Base-by-base conservation (phyloP, 805 yeast genomes). In the Saccharomycodes ludwigii region DNA sequence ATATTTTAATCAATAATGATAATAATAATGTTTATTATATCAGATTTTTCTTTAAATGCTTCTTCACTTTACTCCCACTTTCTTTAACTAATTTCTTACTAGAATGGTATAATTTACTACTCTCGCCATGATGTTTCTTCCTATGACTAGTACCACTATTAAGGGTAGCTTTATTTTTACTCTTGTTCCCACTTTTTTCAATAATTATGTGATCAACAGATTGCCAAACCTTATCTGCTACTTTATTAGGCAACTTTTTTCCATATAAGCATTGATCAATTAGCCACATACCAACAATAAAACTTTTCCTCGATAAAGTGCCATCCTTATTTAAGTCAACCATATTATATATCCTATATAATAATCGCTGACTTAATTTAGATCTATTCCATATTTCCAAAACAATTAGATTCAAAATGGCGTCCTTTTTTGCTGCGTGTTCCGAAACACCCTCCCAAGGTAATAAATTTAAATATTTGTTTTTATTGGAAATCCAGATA, bases 261-360 rank as follows among this genome's bases (percentile, higher is more conserved):
- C 98, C 98, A 50, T 88, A 91, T 10, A 91, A 62, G 49, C 95
- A 82, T 56, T 91, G 98, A 53, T 91, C 99, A 2, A 91, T 86
- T 4, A 86, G 56, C 98, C 98, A 91, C 80, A 82, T 86, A 0
- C 98, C 98, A n/a, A 86, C 88, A 20, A 88, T 59, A 46, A 91
- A 91, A 40, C 86, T 88, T 22, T 74, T 76, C 39, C 82, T 71
- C 42, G 76, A 78, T 33, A 91, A 59, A 1, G 81, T 71, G 0
- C 94, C 94, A 50, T 80, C 91, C 28, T 61, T 54, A 41, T 74
- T 52, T 34, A 57, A 65, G 48, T 70, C 83, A 4, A 86, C 88
- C 44, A 78, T 61, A 29, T 73, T 69, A 84, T 84, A 83, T 18
- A 76, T 75, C 30, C 71, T 67, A 16, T 58, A 61, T 20, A 81